These are phyloP conservation scores for Pseudogymnoascus sp. DNA, from an alignment of 2,329 filamentous ascomycete genomes.

Conservation along the genomic window DNA sequence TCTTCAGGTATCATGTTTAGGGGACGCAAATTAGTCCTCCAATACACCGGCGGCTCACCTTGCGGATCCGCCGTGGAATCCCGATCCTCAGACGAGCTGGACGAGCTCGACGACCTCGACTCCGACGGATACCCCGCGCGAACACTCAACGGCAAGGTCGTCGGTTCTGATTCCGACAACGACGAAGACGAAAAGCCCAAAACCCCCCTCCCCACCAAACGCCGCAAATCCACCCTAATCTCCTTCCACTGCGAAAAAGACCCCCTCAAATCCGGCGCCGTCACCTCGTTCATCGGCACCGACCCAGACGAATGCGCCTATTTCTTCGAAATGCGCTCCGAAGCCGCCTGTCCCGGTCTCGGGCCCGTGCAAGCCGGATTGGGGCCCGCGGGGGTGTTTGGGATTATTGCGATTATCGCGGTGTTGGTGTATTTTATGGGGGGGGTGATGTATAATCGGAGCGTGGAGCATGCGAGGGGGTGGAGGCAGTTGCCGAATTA, in stretches of 20 bases:
- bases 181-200: conserved; percentile 28
- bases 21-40: conserved; percentile 66
- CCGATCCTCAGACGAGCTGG: conserved; percentile 29
- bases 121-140: conserved; percentile 25
- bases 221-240: conserved; percentile 74
- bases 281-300: conserved; percentile 71
- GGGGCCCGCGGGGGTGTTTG: conserved; percentile 70
- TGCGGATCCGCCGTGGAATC: conserved; percentile 40
- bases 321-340: conserved; percentile 85
- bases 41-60: conserved; percentile 69
- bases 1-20: conserved; percentile 47
- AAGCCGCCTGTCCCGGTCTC: conserved; percentile 61
- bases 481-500: conserved; percentile 97
- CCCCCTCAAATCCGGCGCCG: conserved; percentile 56
- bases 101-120: conserved; percentile 27
- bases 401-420: conserved; percentile 69
- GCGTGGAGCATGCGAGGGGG: conserved; percentile 85
- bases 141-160: conserved; percentile 14
- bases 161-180: not conserved
- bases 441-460: conserved; percentile 91
- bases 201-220: conserved; percentile 20
- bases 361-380: conserved; percentile 63
- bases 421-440: conserved; percentile 84
- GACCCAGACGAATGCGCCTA: conserved; percentile 89
- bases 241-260: conserved; percentile 90